Percentiles rank a stretch among this genome's conserved stretches.
Evolutionary conservation across 116 monocot genomes (phyloP).

Genomic region (Cymodocea nodosa): DNA sequence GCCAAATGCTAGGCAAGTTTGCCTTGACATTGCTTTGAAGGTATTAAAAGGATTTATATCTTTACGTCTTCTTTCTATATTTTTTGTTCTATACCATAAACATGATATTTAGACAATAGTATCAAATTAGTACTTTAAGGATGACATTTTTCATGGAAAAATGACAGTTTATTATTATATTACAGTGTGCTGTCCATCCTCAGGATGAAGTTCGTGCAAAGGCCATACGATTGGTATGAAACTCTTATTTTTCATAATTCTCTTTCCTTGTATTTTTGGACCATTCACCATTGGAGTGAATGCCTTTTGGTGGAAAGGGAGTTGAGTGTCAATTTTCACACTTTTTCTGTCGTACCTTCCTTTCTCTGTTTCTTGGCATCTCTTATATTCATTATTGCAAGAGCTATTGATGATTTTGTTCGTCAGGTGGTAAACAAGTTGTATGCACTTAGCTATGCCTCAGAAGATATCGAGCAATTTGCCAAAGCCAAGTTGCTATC

Average conservation of each 20-base stretch:
- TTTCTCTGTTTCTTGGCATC: neutral
- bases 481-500: conserved; percentile 62
- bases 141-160: neutral
- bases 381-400: too few species aligned
- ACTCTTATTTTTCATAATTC: neutral
- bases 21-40: conserved; percentile 79
- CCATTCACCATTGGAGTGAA: too few species aligned
- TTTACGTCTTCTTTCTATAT: too few species aligned
- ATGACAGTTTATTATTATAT: neutral
- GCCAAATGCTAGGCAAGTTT: conserved; percentile 47
- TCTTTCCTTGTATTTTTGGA: neutral
- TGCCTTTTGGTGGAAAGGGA: too few species aligned
- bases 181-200: conserved; percentile 81
- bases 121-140: neutral
- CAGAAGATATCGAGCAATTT: conserved; percentile 75
- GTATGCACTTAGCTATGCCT: conserved; percentile 56
- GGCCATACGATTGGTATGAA: conserved; percentile 80
- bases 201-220: conserved; percentile 95
- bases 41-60: conserved; percentile 14
- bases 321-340: too few species aligned
- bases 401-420: neutral
- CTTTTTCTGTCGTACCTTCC: too few species aligned
- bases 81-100: too few species aligned
- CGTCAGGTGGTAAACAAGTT: conserved; percentile 89
- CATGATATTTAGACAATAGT: too few species aligned